Evolutionary conservation across 306 rosid species (phyloP).

Genomic region (Hippophae gyantsensis): DNA sequence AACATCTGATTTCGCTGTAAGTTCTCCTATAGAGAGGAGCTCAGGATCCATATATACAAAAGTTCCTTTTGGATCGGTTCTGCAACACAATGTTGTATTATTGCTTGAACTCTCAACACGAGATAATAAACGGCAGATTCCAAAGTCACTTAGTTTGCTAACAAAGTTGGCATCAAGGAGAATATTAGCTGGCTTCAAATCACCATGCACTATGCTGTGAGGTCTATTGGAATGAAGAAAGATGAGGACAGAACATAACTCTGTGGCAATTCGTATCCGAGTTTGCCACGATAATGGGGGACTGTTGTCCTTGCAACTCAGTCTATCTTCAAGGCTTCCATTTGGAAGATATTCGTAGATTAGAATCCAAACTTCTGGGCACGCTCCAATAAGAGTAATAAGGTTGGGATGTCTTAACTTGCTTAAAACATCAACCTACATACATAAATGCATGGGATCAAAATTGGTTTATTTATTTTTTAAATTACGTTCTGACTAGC

Average conservation of each 20-base stretch:
- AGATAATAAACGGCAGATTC: conserved; percentile 47
- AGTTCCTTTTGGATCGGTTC: conserved; percentile 61
- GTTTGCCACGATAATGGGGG: conserved; percentile 80
- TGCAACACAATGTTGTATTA: conserved; percentile 33
- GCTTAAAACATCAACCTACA: conserved; percentile 67
- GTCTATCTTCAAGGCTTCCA: conserved; percentile 89
- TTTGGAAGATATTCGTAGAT: conserved; percentile 76
- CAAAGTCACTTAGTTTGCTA: conserved; percentile 78
- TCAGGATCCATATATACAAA: conserved; percentile 75
- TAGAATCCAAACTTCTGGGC: conserved; percentile 55
- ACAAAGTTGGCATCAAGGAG: conserved; percentile 64
- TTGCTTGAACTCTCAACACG: conserved; percentile 28
- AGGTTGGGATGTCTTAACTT: conserved; percentile 79
- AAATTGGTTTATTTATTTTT: background rate
- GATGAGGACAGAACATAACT: conserved; percentile 72
- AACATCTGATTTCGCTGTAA: conserved; percentile 69
- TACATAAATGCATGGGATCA: conserved; percentile 13
- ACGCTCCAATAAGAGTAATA: conserved; percentile 69
- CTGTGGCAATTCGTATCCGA: conserved; percentile 60
- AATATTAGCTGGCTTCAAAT: conserved; percentile 68
- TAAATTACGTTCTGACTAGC: background rate
- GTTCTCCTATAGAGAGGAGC: conserved; percentile 58
- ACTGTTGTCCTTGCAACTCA: conserved; percentile 50
- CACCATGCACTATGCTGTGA: conserved; percentile 71
- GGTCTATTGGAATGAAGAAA: conserved; percentile 80